Evolutionary conservation across 2,329 filamentous ascomycete species (phyloP), one percentile per base, ranked within the genome.

Genomic region (Torrubiella hemipterigena): DNA sequence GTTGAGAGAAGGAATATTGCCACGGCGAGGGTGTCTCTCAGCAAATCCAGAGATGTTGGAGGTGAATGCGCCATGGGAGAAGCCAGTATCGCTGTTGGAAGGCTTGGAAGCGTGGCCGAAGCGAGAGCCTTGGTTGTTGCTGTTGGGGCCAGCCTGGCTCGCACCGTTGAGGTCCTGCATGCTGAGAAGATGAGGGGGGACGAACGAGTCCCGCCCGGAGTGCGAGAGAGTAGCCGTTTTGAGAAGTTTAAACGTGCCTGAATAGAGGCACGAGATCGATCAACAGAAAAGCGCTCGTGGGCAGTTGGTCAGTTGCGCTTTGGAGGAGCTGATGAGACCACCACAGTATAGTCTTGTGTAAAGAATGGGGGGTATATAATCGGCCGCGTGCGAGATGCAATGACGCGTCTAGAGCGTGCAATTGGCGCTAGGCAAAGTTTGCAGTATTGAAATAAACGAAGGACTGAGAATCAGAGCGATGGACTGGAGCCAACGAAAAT

Each of bases 1-100:
- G 58, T 95, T 95, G 63, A 96, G 93, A 41, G 80, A 77, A 41
- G 89, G 85, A 49, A 96, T 82, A 60, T 93, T 93, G 39, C 69
- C 71, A 45, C 86, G 74, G 48, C 87, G 81, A 43, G 81, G 76
- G 58, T 93, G 85, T 49, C 87, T 77, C 54, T 94, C 86, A 42
- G 78, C 80, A 51, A 93, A 94, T 38, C 84, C 82, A 46, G 74
- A 71, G 43, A 86, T 69, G 60, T 94, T 93, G 35, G 83, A 89
- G 50, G 78, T 78, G 60, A 93, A 95, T 36, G 87, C 86, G 42
- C 83, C 85, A 54, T 94, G 86, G 29, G 87, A 93, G 59, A 94
- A 93, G 42, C 85, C 86, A 29, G 84, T 91, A 46, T 87, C 81
- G 51, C 83, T 76, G 57, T 73, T 83, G 41, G 81, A 81, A 39